Base-by-base conservation (phyloP, 2,329 filamentous ascomycete species). In the Hyphodiscus sp. region DNA sequence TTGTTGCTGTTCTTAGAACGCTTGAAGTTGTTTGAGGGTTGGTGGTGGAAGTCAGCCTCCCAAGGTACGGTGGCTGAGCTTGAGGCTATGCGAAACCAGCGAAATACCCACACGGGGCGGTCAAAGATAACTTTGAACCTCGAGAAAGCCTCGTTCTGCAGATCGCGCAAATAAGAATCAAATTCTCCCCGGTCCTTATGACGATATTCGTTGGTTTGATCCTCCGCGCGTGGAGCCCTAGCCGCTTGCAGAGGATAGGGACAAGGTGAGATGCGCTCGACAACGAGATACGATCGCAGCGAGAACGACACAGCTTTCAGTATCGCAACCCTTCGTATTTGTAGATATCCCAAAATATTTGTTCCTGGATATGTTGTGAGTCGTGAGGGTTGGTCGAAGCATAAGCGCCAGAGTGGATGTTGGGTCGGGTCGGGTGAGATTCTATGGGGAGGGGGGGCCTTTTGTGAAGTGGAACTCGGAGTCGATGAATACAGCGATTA, bases 1-100 rank as follows among this genome's bases (percentile, higher is more conserved):
- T 55, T 63, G 58, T 60, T 71, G 65, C 68, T 71, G 57, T 65
- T 66, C 60, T 65, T 66, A 66, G 65, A 67, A 68, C 56, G 57
- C 47, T 23, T 50, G 58, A 47, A 62, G 55, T 57, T 65, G 57
- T 56, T 53, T 51, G 46, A 50, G 56, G 50, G 46, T 50, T 49
- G 50, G 50, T 52, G 30, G 29, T 20, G 51, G 53, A 42, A 52
- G 59, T 60, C 58, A 63, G 61, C 61, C 61, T 63, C 56, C 58
- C 54, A 58, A 60, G 57, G 20, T 23, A 38, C 54, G 55, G 63
- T 65, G 64, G 64, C 64, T 64, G 60, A 63, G 64, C 62, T 57
- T 57, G 61, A 61, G 64, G 63, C 63, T 64, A 60, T 63, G 62
- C 62, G 59, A 61, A 60, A 61, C 57, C 50, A 60, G 49, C 52